These are phyloP conservation scores for Corylus americana DNA, from an alignment of 306 rosid genomes.

Conservation along the genomic window DNA sequence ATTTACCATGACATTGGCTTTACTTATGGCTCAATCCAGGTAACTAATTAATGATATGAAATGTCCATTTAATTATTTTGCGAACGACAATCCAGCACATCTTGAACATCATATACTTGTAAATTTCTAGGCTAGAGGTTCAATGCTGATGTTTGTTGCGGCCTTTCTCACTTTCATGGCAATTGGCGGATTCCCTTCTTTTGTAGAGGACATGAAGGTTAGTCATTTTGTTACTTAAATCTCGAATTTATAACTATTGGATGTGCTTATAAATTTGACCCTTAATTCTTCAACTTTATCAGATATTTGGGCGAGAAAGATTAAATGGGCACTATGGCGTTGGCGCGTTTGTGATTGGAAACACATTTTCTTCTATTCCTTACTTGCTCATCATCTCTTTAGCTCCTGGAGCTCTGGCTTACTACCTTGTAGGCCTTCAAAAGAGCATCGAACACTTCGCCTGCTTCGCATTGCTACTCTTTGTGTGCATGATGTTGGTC, in stretches of 20 bases:
- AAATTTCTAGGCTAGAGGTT: constrained; percentile 56
- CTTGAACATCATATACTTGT: neutral
- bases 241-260: neutral
- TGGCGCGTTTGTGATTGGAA: constrained; percentile 46
- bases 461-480: constrained; percentile 42
- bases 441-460: constrained; percentile 40
- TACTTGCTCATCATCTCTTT: constrained; percentile 50
- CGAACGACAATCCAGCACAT: neutral
- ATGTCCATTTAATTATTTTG: neutral
- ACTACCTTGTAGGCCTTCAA: constrained; percentile 53
- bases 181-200: constrained; percentile 77
- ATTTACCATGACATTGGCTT: constrained; percentile 39
- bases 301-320: constrained; percentile 62
- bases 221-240: neutral
- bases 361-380: constrained; percentile 50
- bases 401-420: constrained; percentile 52
- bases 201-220: constrained; percentile 81
- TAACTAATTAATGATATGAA: neutral
- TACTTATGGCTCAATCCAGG: constrained; percentile 43
- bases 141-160: constrained; percentile 59
- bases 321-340: constrained; percentile 65
- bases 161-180: constrained; percentile 72
- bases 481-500: constrained; percentile 45
- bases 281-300: neutral
- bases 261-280: neutral